Evolutionary conservation across 2,329 filamentous ascomycete genomes (phyloP).

Genomic region (Arthrobotrys conoides): DNA sequence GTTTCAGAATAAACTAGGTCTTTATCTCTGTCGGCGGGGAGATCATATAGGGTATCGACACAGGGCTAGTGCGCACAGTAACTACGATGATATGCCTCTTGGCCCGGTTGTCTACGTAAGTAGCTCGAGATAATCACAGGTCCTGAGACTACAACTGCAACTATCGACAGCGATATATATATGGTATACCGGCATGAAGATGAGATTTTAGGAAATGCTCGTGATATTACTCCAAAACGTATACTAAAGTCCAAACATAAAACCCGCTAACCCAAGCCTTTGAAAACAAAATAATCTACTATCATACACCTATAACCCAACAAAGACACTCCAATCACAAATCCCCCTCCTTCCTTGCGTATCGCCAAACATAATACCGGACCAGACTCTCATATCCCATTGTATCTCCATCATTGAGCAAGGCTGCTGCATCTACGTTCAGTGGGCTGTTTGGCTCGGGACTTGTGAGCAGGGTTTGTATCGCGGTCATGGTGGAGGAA

Average conservation of each 20-base stretch:
- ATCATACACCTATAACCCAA: background rate
- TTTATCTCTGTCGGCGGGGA: background rate
- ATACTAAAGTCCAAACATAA: background rate
- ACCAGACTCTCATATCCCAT: constrained; percentile 79
- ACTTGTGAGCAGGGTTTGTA: constrained; percentile 78
- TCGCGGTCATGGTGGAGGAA: constrained; percentile 78
- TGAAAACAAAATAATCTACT: constrained; percentile 5
- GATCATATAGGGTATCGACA: background rate
- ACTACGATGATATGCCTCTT: background rate
- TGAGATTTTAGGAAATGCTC: background rate
- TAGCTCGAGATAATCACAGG: too few relatives aligned
- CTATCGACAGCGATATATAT: background rate
- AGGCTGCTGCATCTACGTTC: constrained; percentile 82
- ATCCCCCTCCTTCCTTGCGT: constrained; percentile 41
- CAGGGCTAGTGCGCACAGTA: too few relatives aligned
- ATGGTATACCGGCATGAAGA: too few relatives aligned
- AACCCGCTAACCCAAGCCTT: constrained; percentile 20
- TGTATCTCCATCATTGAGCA: constrained; percentile 78
- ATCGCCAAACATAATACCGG: constrained; percentile 71
- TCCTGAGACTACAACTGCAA: too few relatives aligned
- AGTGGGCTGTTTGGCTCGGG: constrained; percentile 82
- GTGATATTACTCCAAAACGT: constrained; percentile 15
- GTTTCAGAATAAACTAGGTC: too few relatives aligned
- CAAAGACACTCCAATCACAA: background rate
- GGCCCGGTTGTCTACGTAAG: background rate